Conservation (phyloP, 163 green algal species). For the Coccomyxa subellipsoidea region DNA sequence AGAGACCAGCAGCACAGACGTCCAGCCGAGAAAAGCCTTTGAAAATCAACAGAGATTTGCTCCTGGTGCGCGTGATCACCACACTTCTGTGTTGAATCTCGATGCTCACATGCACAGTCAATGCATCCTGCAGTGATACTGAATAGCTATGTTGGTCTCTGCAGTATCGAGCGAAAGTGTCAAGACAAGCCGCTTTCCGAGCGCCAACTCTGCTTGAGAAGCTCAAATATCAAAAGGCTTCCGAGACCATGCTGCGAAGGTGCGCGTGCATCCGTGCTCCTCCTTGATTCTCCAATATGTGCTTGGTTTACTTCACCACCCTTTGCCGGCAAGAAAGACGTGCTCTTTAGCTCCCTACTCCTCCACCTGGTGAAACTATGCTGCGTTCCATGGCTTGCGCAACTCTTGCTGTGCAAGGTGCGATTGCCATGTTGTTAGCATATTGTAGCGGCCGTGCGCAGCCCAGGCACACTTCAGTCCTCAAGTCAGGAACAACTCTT, state of each 20-base stretch:
- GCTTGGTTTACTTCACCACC: too few species aligned
- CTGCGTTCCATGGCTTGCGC: too few species aligned
- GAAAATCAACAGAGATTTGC: constrained; percentile 89
- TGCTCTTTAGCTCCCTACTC: too few species aligned
- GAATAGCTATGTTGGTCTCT: constrained; percentile 17
- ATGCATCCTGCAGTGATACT: background rate
- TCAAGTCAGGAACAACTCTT: too few species aligned
- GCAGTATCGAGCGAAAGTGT: constrained; percentile 71
- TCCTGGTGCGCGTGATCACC: constrained; percentile 55
- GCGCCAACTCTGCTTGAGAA: constrained; percentile 33
- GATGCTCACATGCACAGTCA: background rate
- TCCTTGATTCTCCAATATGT: too few species aligned
- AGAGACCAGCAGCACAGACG: background rate
- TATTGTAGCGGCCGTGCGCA: too few species aligned
- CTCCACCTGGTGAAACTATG: too few species aligned
- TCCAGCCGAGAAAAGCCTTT: constrained; percentile 42
- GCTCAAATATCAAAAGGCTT: constrained; percentile 38
- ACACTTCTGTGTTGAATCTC: background rate
- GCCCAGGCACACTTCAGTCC: too few species aligned
- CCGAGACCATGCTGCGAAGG: constrained; percentile 37
- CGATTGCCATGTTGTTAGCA: too few species aligned
- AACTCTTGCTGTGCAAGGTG: too few species aligned
- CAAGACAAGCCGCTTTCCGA: constrained; percentile 48
- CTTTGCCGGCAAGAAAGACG: too few species aligned
- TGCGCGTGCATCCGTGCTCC: too few species aligned